phyloP scores from a whole-genome alignment of 2,329 filamentous ascomycete species.

The Pseudogymnoascus sp. region DNA sequence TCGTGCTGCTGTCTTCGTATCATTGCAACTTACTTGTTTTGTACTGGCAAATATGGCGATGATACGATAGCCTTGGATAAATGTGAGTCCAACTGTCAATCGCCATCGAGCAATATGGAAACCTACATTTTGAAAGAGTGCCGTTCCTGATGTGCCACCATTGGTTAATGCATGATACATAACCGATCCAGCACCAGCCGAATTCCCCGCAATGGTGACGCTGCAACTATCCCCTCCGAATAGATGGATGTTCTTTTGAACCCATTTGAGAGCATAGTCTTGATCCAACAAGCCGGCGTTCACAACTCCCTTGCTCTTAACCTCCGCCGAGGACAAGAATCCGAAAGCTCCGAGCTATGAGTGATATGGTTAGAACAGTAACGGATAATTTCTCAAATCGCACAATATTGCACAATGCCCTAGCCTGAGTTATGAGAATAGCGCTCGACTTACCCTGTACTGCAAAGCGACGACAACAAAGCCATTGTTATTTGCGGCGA shows the following conservation, averaged over 20 bases:
- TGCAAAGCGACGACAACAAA: slow-evolving; percentile 44
- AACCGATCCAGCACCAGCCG: slow-evolving; percentile 45
- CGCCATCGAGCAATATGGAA: slow-evolving; percentile 21
- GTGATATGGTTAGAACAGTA: not conserved
- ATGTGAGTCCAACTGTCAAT: not conserved
- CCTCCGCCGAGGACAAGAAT: slow-evolving; percentile 40
- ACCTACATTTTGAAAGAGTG: slow-evolving; percentile 17
- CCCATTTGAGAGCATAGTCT: slow-evolving; percentile 44
- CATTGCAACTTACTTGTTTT: not conserved
- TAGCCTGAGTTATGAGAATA: not conserved
- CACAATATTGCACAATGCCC: too few species aligned
- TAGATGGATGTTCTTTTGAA: slow-evolving; percentile 42
- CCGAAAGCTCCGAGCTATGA: slow-evolving; percentile 38
- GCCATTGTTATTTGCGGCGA: slow-evolving; percentile 38
- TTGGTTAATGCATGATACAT: slow-evolving; percentile 36
- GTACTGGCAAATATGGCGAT: not conserved
- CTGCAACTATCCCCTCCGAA: slow-evolving; percentile 46
- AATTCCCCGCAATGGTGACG: slow-evolving; percentile 49
- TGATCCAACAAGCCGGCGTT: slow-evolving; percentile 51
- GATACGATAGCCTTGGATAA: not conserved
- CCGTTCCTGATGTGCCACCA: slow-evolving; percentile 1
- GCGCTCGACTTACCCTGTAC: slow-evolving; percentile 31
- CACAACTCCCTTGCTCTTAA: slow-evolving; percentile 33
- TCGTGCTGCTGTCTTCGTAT: slow-evolving; percentile 25
- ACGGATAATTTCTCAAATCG: not conserved